Conservation (phyloP, 2,329 filamentous ascomycete species). For the Pseudopithomyces maydicus region DNA sequence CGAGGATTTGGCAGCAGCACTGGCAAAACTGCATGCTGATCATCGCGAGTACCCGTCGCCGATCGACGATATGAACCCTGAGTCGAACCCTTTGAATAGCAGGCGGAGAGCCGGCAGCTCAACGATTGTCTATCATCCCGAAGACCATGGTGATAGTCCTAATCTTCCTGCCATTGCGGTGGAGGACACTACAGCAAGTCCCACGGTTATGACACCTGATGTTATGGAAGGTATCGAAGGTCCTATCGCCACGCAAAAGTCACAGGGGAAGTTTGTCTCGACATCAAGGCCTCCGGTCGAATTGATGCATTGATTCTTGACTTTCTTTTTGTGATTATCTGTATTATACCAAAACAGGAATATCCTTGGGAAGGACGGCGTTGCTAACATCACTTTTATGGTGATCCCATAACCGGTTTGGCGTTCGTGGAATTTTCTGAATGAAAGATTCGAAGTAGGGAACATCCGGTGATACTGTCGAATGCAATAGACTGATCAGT, state of each 20-base stretch:
- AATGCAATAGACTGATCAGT: background rate
- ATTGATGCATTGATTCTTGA: constrained; percentile 37
- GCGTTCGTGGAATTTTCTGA: background rate
- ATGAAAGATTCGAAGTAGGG: background rate
- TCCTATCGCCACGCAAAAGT: constrained; percentile 40
- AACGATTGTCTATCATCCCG: constrained; percentile 67
- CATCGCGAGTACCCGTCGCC: constrained; percentile 30
- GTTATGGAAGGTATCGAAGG: constrained; percentile 44
- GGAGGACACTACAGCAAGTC: constrained; percentile 61
- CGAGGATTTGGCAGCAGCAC: constrained; percentile 62
- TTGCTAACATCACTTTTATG: constrained; percentile 16
- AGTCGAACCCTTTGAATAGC: constrained; percentile 23
- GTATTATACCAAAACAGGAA: constrained; percentile 19
- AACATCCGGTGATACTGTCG: background rate
- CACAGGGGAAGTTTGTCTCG: constrained; percentile 37
- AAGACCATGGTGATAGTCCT: constrained; percentile 64
- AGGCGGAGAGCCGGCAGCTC: constrained; percentile 56
- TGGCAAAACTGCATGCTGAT: constrained; percentile 57
- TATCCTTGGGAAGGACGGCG: constrained; percentile 36
- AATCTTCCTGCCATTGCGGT: constrained; percentile 67
- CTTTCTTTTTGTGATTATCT: constrained; percentile 11
- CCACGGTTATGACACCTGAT: constrained; percentile 56
- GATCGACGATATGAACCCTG: constrained; percentile 31
- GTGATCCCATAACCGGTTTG: background rate
- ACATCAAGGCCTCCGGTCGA: constrained; percentile 48